A percentile compares a stretch with the other conserved stretches of the same genome.
Evolutionary conservation across 306 rosid genomes (phyloP).

Genomic region (Malus asiatica): DNA sequence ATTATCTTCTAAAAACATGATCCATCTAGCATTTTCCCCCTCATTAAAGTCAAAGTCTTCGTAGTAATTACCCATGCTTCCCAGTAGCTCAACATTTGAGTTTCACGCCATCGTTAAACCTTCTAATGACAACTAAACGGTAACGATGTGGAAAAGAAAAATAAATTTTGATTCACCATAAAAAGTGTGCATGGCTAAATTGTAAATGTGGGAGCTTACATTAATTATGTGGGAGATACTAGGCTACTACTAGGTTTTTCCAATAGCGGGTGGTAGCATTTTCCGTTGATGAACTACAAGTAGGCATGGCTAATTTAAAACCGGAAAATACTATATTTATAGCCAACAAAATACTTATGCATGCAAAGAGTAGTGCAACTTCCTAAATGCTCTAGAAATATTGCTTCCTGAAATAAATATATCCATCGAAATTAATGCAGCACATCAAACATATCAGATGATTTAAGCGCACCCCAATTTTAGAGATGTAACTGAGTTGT

Average conservation of each 20-base stretch:
- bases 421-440: neutral
- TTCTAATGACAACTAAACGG: slow-evolving; percentile 4
- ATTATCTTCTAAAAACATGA: too few relatives aligned
- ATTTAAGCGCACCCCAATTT: slow-evolving; percentile 63
- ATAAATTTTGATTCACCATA: slow-evolving; percentile 15
- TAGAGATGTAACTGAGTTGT: slow-evolving; percentile 79
- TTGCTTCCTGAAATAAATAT: neutral
- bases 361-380: neutral
- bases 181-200: slow-evolving; percentile 1
- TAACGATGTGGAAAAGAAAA: neutral
- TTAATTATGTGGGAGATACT: too few relatives aligned
- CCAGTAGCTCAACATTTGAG: neutral
- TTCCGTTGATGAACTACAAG: too few relatives aligned
- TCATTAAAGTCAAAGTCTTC: too few relatives aligned
- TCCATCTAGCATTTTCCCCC: too few relatives aligned
- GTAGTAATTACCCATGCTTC: neutral
- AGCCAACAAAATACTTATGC: neutral
- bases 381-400: neutral
- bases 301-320: too few relatives aligned
- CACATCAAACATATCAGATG: neutral
- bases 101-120: neutral
- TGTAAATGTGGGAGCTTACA: too few relatives aligned
- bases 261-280: too few relatives aligned
- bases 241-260: too few relatives aligned
- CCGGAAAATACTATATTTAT: neutral